Conservation (phyloP, 2,329 filamentous ascomycete genomes). For the Trichoderma semiorbis region DNA sequence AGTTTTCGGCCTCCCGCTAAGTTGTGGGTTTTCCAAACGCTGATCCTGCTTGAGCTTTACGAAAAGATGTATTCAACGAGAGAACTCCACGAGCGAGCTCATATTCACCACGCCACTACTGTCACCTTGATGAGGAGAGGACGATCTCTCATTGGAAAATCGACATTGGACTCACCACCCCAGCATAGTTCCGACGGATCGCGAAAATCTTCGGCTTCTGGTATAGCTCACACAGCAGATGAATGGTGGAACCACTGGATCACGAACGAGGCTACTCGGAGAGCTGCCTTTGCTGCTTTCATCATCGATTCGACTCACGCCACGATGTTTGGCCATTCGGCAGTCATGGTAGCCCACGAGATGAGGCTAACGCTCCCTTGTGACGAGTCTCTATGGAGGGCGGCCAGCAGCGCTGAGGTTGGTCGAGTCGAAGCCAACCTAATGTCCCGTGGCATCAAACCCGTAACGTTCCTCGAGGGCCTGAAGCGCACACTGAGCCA, state of each 20-base stretch:
- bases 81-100: constrained; percentile 86
- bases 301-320: constrained; percentile 94
- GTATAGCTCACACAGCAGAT: constrained; percentile 65
- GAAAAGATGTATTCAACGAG: constrained; percentile 98
- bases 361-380: constrained; percentile 88
- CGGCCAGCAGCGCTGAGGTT: constrained; percentile 82
- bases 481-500: constrained; percentile 84
- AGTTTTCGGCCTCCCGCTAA: constrained; percentile 91
- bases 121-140: constrained; percentile 93
- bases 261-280: constrained; percentile 82
- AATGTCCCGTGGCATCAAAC: constrained; percentile 76
- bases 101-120: constrained; percentile 95
- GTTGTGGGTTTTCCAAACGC: constrained; percentile 90
- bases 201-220: constrained; percentile 59
- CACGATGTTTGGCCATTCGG: constrained; percentile 96
- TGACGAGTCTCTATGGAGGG: constrained; percentile 89
- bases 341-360: constrained; percentile 95
- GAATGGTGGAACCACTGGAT: constrained; percentile 98
- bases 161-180: constrained; percentile 78
- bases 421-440: constrained; percentile 78
- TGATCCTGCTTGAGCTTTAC: constrained; percentile 85
- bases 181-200: constrained; percentile 58
- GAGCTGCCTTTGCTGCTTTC: constrained; percentile 90
- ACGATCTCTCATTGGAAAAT: constrained; percentile 83
- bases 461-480: constrained; percentile 83